A percentile compares a stretch with the other conserved stretches of the same genome.
phyloP scores from a whole-genome alignment of 2,329 filamentous ascomycete species.

The Cephalotrichum gorgonifer region DNA sequence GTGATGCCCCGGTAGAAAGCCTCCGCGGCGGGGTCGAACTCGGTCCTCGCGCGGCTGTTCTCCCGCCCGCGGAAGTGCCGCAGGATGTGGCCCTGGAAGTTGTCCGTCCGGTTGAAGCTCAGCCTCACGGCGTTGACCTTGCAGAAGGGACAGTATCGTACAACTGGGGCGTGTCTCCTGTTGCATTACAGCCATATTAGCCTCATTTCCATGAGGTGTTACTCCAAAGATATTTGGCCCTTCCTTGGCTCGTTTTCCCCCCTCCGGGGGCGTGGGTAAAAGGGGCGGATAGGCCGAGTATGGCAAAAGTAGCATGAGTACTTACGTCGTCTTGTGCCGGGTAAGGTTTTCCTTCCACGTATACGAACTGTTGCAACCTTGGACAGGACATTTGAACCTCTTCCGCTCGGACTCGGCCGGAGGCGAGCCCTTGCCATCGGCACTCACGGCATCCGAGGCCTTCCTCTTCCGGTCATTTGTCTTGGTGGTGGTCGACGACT shows the following conservation, averaged over 20 bases:
- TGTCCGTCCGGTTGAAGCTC: constrained; percentile 10
- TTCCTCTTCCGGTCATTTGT: neutral
- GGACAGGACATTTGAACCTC: constrained; percentile 2
- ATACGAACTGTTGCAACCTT: constrained; percentile 1
- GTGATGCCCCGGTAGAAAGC: constrained; percentile 1
- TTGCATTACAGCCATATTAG: neutral
- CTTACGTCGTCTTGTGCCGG: constrained; percentile 4
- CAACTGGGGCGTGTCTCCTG: neutral
- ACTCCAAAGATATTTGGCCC: neutral
- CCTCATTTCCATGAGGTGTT: neutral
- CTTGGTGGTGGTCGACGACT: neutral
- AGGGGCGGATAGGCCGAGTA: neutral
- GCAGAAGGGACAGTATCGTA: constrained; percentile 3
- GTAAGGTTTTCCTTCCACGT: constrained; percentile 6
- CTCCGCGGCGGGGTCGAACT: constrained; percentile 1
- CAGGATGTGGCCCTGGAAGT: constrained; percentile 12
- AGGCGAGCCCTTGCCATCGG: neutral
- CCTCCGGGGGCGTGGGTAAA: neutral
- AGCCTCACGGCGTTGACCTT: constrained; percentile 3
- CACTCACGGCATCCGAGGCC: neutral
- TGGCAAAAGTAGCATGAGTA: neutral
- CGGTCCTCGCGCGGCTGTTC: constrained; percentile 1
- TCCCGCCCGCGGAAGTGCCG: constrained; percentile 10
- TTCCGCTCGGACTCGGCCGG: neutral
- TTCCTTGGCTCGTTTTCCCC: no score